phyloP scores from a whole-genome alignment of 2,329 filamentous ascomycete species.

The Aureobasidium melanogenum region DNA sequence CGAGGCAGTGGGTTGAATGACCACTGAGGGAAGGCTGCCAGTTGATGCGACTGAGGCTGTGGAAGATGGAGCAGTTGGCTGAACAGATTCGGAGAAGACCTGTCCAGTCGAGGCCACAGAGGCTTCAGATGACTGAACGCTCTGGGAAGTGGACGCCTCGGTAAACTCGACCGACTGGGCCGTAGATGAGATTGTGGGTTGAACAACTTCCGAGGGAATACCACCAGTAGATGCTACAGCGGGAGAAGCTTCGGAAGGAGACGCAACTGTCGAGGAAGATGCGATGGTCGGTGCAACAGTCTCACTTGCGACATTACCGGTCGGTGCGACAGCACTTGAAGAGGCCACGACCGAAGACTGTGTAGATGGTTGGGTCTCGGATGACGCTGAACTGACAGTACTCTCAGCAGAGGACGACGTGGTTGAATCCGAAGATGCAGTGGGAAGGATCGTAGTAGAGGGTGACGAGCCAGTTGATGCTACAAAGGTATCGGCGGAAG shows the following conservation, averaged over 20 bases:
- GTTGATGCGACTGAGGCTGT: neutral
- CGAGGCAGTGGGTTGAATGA: neutral
- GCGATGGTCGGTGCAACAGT: neutral
- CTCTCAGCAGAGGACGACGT: neutral
- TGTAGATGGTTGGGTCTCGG: neutral
- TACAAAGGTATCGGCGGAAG: neutral
- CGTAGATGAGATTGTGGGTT: neutral
- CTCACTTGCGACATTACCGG: neutral
- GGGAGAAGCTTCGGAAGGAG: neutral
- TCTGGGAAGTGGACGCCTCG: neutral
- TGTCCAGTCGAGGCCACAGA: neutral
- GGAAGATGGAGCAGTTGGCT: neutral
- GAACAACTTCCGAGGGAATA: neutral
- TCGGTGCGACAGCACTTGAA: neutral
- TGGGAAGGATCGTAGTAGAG: slow-evolving; percentile 13
- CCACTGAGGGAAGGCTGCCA: neutral
- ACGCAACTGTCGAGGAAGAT: neutral
- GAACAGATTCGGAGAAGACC: neutral
- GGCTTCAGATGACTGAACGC: neutral
- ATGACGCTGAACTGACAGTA: neutral
- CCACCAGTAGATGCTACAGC: neutral
- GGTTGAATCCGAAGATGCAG: slow-evolving; percentile 2
- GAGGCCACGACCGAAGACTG: neutral
- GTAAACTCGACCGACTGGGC: neutral
- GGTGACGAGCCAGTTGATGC: slow-evolving; percentile 14